Base-by-base conservation (phyloP, 2,329 filamentous ascomycete species). In the Stagonosporopsis rhizophila region DNA sequence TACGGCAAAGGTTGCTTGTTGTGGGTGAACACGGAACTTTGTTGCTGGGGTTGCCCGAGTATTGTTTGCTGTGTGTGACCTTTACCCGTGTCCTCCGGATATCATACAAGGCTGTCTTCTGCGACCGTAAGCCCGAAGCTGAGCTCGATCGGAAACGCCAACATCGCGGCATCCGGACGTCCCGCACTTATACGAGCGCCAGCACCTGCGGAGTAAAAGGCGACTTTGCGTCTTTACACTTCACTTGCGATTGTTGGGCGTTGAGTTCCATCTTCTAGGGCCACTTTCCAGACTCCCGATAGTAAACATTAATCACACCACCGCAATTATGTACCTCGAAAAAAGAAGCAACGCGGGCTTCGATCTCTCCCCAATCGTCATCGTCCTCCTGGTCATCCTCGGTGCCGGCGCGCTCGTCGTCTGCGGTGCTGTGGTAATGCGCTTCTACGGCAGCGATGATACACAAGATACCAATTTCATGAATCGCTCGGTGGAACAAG, bases 351-450 rank as follows among this genome's bases (percentile, higher is more conserved):
- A 71, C 51, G 69, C 67, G 61, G 70, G 62, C 28, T 72, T 66
- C 54, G 41, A 61, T 1, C 59, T 74, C 19, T 60, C 61, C 28
- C 70, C 69, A 5, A 34, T 56, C 12, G 53, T 67, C 12, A 70
- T 74, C 56, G 66, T 73, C 37, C 60, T 74, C 45, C 61, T 73
- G 6, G 62, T 66, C 44, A 72, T 73, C 42, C 60, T 73, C 8
- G 70, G 66, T 25, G 61, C 62, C 2, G 67, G 63, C 7, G 48
- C 56, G 2, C 28, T 68, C 3, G 61, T 73, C 25, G 53, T 61
- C 35, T 60, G 62, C 20, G 59, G 61, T 22, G 70, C 64, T 32
- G 71, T 63, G 14, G 35, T 72, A 8, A 50, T 59, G 17, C 63
- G 69, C 8, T 66, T 70, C 40, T 61, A 56, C 23, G 46, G 58